phyloP scores from a whole-genome alignment of 163 green algal genomes.

The Botryococcus braunii region DNA sequence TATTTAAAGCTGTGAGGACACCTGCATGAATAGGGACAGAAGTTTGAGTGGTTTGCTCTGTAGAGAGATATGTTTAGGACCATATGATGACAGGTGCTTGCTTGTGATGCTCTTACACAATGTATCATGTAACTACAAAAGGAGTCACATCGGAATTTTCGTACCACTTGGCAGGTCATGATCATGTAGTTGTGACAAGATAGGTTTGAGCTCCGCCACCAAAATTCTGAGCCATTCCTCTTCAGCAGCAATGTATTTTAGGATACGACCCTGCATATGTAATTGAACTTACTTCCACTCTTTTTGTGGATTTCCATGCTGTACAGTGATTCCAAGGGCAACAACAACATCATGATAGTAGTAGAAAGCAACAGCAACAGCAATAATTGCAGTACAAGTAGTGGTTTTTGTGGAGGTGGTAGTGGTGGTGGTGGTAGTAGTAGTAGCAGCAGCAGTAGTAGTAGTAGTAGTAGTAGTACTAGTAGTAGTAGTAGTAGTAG shows the following conservation, averaged over 20 bases:
- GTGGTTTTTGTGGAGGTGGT: too few species aligned
- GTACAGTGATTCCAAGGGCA: too few species aligned
- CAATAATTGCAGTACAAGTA: too few species aligned
- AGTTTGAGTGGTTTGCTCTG: background rate
- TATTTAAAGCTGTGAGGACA: background rate
- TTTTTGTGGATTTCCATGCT: too few species aligned
- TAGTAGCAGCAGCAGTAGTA: too few species aligned
- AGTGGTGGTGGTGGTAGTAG: too few species aligned
- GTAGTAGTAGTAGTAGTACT: too few species aligned
- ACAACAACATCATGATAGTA: too few species aligned
- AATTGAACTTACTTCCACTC: too few species aligned
- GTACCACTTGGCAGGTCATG: conserved; percentile 11
- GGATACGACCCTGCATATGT: conserved; percentile 3
- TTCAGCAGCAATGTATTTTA: conserved; percentile 7
- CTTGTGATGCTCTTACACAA: background rate
- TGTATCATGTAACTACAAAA: background rate
- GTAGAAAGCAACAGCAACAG: too few species aligned
- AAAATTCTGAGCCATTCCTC: conserved; percentile 22
- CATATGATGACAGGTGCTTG: background rate
- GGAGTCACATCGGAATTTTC: background rate
- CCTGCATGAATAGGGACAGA: background rate
- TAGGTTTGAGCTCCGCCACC: conserved; percentile 16
- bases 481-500: too few species aligned
- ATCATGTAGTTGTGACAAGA: conserved; percentile 16
- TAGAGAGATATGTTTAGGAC: background rate